These are phyloP conservation scores for Stenogyne calaminthoides DNA, from an alignment of 305 asterid species.

Conservation along the genomic window DNA sequence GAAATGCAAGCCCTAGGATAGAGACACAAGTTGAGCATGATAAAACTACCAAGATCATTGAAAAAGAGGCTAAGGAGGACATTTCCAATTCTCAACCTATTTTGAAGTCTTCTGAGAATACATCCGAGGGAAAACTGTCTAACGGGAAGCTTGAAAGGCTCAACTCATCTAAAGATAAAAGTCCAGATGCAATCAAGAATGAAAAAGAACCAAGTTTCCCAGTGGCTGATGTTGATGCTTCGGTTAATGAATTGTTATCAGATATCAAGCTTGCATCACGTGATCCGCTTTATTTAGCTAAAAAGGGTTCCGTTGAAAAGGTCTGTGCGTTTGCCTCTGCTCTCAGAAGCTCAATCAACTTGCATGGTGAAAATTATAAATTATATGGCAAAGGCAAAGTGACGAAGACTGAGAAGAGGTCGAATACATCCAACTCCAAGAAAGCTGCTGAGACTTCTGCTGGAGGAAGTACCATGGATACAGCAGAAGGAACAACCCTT, in stretches of 20 bases:
- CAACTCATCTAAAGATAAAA: conserved; percentile 12
- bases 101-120: conserved; percentile 17
- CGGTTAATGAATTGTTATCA: conserved; percentile 40
- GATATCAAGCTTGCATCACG: conserved; percentile 49
- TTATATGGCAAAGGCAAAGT: conserved; percentile 27
- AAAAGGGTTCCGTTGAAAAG: conserved; percentile 34
- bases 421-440: conserved; percentile 31
- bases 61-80: conserved; percentile 39
- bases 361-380: conserved; percentile 42
- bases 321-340: conserved; percentile 33
- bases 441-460: conserved; percentile 33
- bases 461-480: conserved; percentile 22
- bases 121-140: conserved; percentile 23
- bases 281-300: conserved; percentile 36
- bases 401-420: conserved; percentile 14
- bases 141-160: conserved; percentile 23
- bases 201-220: conserved; percentile 30
- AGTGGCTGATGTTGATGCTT: conserved; percentile 39
- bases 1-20: conserved; percentile 42
- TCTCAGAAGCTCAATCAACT: conserved; percentile 38
- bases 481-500: conserved; percentile 29
- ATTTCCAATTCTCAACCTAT: conserved; percentile 12
- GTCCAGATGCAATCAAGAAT: conserved; percentile 18
- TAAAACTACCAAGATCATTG: conserved; percentile 35
- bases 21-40: conserved; percentile 35